Evolutionary conservation across 1,139 yeast genomes (phyloP).

Genomic region (Lodderomyces theae): DNA sequence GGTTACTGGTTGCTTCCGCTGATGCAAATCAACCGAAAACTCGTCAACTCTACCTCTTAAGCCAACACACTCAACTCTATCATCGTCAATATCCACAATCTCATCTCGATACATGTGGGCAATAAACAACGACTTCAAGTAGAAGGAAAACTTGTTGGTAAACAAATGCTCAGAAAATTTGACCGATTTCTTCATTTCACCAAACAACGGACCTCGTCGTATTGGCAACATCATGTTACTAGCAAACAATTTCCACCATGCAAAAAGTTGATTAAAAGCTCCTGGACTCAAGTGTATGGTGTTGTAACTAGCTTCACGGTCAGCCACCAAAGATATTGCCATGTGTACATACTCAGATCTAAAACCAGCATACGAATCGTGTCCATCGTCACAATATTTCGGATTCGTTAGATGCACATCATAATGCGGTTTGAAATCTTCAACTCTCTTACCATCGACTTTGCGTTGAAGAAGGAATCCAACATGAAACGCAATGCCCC

Average conservation of each 20-base stretch:
- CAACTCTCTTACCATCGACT: constrained; percentile 43
- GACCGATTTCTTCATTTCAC: constrained; percentile 31
- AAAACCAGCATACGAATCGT: constrained; percentile 41
- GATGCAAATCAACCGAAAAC: constrained; percentile 44
- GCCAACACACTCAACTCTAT: constrained; percentile 38
- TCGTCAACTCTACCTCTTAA: constrained; percentile 39
- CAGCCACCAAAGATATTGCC: constrained; percentile 56
- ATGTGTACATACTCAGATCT: constrained; percentile 43
- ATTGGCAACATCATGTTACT: constrained; percentile 44
- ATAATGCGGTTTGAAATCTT: constrained; percentile 66
- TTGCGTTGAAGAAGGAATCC: constrained; percentile 60
- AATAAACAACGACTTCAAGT: constrained; percentile 37
- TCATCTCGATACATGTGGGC: constrained; percentile 40
- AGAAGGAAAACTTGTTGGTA: constrained; percentile 41
- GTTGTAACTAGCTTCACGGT: constrained; percentile 37
- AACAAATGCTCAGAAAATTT: constrained; percentile 45
- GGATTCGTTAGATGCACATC: constrained; percentile 66
- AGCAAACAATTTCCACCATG: constrained; percentile 47
- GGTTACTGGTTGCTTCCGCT: constrained; percentile 42
- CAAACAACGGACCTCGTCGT: constrained; percentile 39
- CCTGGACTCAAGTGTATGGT: constrained; percentile 43
- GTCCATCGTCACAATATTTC: constrained; percentile 41
- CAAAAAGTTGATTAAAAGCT: constrained; percentile 38
- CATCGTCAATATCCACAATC: constrained; percentile 20
- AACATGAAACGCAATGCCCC: constrained; percentile 57